Evolutionary conservation across 805 yeast species (phyloP), one percentile per base, ranked within the genome.

Genomic region (Sugiyamaella smithiae): DNA sequence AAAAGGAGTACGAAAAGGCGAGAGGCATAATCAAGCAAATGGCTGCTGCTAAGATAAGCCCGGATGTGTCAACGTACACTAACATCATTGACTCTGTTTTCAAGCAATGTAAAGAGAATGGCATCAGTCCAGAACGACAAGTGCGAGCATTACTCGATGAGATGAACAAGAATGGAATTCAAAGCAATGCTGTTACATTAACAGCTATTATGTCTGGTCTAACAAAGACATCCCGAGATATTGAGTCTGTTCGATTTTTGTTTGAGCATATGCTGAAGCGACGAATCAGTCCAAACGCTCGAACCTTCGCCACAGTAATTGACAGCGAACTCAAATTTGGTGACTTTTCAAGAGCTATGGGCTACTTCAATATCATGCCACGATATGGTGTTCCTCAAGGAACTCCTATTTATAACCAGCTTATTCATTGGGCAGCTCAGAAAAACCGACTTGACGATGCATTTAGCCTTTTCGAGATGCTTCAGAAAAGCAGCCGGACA

Each of bases 11-110:
- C 51, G 71, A 68, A 25, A 69, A 70, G 41, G 83, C 83, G 3
- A 68, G 69, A n/a, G 70, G 68, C n/a, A 68, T 78, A 11, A 63
- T 84, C 36, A 67, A 72, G 28, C 67, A 68, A 50, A 75, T 82
- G 78, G 61, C 59, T 33, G 62, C 61, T 26, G 50, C 67, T 22
- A 61, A 67, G 2, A 63, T 82, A 20, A 58, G 69, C 31, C 84
- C 84, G 23, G 86, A 81, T 60, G 70, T 80, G 40, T 80, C 80
- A 14, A 82, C 90, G 1, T 78, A 78, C 64, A 76, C 89, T 2
- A 74, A 77, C 29, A 66, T 82, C 20, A 71, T 83, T 46, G 81
- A 82, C 57, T 64, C 74, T 45, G 69, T 74, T 54, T 71, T 82
- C 66, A 79, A 78, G 59, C 49, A 66, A 29, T 67, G 72, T 28